Conservation (phyloP, 305 asterid species). For the Rubia occidens region DNA sequence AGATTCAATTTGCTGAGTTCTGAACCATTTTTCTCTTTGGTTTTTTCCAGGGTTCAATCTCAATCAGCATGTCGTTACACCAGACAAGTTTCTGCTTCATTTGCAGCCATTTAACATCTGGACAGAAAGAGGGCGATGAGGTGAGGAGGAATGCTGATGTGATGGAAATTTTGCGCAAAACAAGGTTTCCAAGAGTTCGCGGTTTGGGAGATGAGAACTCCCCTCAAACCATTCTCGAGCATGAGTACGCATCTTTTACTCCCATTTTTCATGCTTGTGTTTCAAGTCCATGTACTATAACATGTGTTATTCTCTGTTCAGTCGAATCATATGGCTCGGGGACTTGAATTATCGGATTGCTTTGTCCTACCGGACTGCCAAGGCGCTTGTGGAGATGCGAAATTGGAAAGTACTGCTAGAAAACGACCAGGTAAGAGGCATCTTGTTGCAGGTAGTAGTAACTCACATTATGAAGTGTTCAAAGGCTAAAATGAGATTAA, state of each 20-base stretch:
- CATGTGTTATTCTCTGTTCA: slow-evolving; percentile 21
- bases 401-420: slow-evolving; percentile 92
- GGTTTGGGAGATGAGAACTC: slow-evolving; percentile 59
- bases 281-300: slow-evolving; percentile 8
- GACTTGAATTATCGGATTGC: slow-evolving; percentile 91
- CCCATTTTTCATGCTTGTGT: slow-evolving; percentile 6
- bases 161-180: slow-evolving; percentile 86
- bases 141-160: slow-evolving; percentile 84
- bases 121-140: slow-evolving; percentile 96
- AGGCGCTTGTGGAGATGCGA: slow-evolving; percentile 97
- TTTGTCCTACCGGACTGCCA: slow-evolving; percentile 80
- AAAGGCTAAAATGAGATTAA: slow-evolving; percentile 1
- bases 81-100: slow-evolving; percentile 98
- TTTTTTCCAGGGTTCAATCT: slow-evolving; percentile 88
- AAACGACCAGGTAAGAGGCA: slow-evolving; percentile 74
- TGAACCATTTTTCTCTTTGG: slow-evolving; percentile 12
- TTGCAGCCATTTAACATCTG: slow-evolving; percentile 88
- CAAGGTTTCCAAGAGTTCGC: slow-evolving; percentile 81
- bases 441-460: not conserved
- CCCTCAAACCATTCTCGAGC: slow-evolving; percentile 91
- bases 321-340: slow-evolving; percentile 98
- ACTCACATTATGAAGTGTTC: no score
- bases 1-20: slow-evolving; percentile 7
- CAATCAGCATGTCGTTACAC: slow-evolving; percentile 97
- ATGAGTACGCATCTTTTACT: slow-evolving; percentile 48